Evolutionary conservation across 1,139 yeast species (phyloP).

Genomic region (Saccharomyces hybrid): DNA sequence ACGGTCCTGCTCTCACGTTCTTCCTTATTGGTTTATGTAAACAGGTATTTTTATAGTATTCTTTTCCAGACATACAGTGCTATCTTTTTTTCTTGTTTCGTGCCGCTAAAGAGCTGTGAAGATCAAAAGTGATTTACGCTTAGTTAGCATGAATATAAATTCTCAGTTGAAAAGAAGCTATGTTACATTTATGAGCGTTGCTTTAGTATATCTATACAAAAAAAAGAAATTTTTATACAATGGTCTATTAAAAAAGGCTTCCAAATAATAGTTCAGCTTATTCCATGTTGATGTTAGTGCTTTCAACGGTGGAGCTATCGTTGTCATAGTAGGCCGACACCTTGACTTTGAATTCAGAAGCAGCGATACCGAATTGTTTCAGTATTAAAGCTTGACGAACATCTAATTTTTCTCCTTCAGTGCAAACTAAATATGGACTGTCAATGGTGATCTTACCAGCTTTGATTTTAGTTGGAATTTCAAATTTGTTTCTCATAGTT

Average conservation of each 20-base stretch:
- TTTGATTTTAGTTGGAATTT: slow-evolving; percentile 86
- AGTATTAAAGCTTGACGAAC: slow-evolving; percentile 87
- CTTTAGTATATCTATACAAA: background rate
- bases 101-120: background rate
- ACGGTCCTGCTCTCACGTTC: background rate
- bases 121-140: background rate
- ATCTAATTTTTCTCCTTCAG: slow-evolving; percentile 71
- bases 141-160: background rate
- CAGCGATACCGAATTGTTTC: slow-evolving; percentile 94
- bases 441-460: slow-evolving; percentile 77
- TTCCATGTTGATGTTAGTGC: slow-evolving; percentile 33
- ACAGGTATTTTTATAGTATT: background rate
- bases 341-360: slow-evolving; percentile 79
- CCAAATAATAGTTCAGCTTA: slow-evolving; percentile 6
- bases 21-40: background rate
- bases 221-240: background rate
- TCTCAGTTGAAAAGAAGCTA: background rate
- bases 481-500: slow-evolving; percentile 77
- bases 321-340: slow-evolving; percentile 69
- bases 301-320: slow-evolving; percentile 36
- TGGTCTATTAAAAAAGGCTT: slow-evolving; percentile 1
- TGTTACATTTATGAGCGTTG: background rate
- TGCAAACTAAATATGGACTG: slow-evolving; percentile 74
- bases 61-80: background rate
- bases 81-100: background rate